Evolutionary conservation across 495 filamentous ascomycete species (phyloP).

Genomic region (Penicillium angulare): DNA sequence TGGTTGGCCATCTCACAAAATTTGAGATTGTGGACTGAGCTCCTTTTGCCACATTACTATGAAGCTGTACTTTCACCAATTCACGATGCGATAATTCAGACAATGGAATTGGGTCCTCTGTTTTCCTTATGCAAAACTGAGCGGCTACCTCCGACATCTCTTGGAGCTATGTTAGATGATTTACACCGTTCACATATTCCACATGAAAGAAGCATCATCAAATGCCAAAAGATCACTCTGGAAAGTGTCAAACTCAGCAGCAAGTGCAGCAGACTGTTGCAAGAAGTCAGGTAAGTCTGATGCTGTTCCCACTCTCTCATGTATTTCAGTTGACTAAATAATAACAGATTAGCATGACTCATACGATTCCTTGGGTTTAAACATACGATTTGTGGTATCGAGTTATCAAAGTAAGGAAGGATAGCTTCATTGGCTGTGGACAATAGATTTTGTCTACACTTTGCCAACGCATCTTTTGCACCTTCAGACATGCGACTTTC

Average conservation of each 20-base stretch:
- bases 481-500: slow-evolving; percentile 18
- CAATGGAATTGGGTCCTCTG: too few species aligned
- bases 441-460: slow-evolving; percentile 22
- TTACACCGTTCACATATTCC: slow-evolving; percentile 15
- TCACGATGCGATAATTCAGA: too few species aligned
- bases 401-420: background rate
- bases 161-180: too few species aligned
- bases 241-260: slow-evolving; percentile 21
- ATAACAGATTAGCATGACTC: background rate
- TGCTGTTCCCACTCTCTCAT: background rate
- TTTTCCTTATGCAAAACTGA: too few species aligned
- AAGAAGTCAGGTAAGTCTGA: slow-evolving; percentile 9
- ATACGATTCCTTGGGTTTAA: background rate
- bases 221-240: slow-evolving; percentile 22
- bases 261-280: slow-evolving; percentile 13
- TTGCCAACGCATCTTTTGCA: slow-evolving; percentile 19
- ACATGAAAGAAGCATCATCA: slow-evolving; percentile 21
- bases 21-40: too few species aligned
- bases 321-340: background rate
- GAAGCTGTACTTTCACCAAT: too few species aligned
- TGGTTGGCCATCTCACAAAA: too few species aligned
- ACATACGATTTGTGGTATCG: background rate
- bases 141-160: too few species aligned
- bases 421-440: slow-evolving; percentile 4
- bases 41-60: too few species aligned